Conservation (phyloP, 768 basidiomycete genomes). For the Chalciporus chontae region DNA sequence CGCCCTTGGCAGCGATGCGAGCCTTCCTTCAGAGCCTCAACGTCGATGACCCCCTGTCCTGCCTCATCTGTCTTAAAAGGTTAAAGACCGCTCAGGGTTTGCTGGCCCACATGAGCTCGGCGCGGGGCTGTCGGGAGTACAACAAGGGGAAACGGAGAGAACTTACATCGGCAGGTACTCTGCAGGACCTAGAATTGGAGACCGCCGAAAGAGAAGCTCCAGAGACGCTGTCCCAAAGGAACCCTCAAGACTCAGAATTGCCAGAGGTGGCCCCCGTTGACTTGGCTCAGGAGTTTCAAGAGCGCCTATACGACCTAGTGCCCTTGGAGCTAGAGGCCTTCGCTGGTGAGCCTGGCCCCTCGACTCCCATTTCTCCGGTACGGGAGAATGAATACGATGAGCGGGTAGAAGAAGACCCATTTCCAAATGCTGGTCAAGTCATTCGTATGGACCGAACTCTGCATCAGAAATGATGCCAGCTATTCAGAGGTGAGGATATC, state of each 20-base stretch:
- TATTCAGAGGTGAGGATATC: too few relatives aligned
- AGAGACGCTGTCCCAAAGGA: background rate
- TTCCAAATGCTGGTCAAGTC: background rate
- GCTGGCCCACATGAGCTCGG: background rate
- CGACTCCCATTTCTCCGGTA: background rate
- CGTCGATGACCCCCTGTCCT: background rate
- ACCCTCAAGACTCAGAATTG: background rate
- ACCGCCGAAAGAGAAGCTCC: background rate
- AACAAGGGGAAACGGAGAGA: slow-evolving; percentile 1
- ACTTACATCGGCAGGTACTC: background rate
- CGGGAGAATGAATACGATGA: background rate
- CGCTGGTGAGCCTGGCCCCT: background rate
- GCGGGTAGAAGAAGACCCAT: background rate
- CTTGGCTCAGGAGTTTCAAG: background rate
- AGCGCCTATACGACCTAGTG: background rate
- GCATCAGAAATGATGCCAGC: background rate
- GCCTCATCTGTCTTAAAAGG: background rate
- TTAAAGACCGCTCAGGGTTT: background rate
- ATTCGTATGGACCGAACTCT: background rate
- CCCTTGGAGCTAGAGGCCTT: background rate
- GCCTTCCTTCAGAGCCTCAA: too few relatives aligned
- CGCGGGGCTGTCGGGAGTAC: background rate
- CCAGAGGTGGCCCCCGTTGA: background rate
- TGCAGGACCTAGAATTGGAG: too few relatives aligned
- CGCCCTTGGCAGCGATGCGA: too few relatives aligned